phyloP scores from a whole-genome alignment of 1,284 basidiomycete species.

The Mycena citricolor region DNA sequence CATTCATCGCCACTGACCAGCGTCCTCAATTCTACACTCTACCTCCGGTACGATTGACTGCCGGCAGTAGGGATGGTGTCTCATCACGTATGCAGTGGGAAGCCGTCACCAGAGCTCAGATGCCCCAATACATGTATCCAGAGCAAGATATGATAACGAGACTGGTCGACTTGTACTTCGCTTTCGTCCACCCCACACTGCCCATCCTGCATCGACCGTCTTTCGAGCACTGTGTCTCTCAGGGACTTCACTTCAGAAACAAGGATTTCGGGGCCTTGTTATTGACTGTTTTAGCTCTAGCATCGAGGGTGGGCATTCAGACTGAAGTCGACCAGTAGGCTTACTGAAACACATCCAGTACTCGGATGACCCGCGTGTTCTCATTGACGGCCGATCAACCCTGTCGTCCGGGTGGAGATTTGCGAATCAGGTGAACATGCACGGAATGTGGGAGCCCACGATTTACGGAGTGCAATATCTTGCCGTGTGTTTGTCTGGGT shows the following conservation, averaged over 20 bases:
- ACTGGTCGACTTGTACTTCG: constrained; percentile 3
- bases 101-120: constrained; percentile 9
- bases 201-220: constrained; percentile 12
- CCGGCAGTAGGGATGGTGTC: too few species aligned
- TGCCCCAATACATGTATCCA: constrained; percentile 7
- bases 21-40: too few species aligned
- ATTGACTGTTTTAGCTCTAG: constrained; percentile 8
- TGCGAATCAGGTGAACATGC: constrained; percentile 1
- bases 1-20: too few species aligned
- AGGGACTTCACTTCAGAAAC: constrained; percentile 9
- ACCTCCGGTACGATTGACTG: too few species aligned
- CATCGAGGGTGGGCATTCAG: constrained; percentile 3
- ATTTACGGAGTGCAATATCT: constrained; percentile 13
- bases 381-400: constrained; percentile 1
- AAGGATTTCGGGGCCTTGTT: constrained; percentile 10
- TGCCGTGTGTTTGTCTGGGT: constrained; percentile 1
- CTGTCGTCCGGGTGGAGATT: constrained; percentile 13
- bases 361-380: constrained; percentile 16
- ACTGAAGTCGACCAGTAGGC: not conserved
- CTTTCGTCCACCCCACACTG: constrained; percentile 4
- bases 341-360: constrained; percentile 8
- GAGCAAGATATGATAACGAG: constrained; percentile 8
- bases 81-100: constrained; percentile 23
- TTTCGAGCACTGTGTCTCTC: constrained; percentile 5
- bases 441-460: constrained; percentile 4